Base-by-base conservation (phyloP, 2,329 filamentous ascomycete species). In the Talaromyces sp. region DNA sequence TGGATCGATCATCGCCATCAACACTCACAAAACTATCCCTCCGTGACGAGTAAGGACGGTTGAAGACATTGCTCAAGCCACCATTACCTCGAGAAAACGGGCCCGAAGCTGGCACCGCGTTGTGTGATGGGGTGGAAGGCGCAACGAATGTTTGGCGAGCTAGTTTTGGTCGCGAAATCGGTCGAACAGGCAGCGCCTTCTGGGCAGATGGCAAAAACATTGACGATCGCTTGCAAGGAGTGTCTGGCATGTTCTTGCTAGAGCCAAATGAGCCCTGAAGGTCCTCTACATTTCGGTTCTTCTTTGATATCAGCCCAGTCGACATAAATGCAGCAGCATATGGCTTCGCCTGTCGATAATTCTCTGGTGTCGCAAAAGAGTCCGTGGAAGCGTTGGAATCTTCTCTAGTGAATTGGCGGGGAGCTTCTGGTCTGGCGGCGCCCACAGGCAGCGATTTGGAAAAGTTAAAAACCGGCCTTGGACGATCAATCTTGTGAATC, bases 301-400 rank as follows among this genome's bases (percentile, higher is more conserved):
- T 91, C 80, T 99, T 99, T 11, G 95, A 97, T 62, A 99, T 90
- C 33, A 99, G 82, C 1, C 94, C 93, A 0, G 95, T 98, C 1
- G 95, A 98, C 83, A 92, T 93, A 78, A 97, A 97, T 7, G 93
- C 93, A 47, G 90, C 88, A 37, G 91, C 89, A 64, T 91, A 84
- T 24, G 93, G 90, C 73, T 89, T 92, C 8, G 87, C 90, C 60
- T 87, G 82, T 76, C 92, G 93, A 79, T 91, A 95, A 63, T 86
- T 87, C 62, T 89, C 85, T 0, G 92, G 92, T 0, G 92, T 96
- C 37, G 89, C 88, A 69, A 92, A 88, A 24, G 82, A 83, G 22
- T 82, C 83, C 2, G 80, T 75, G 3, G 81, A 81, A 13, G 76
- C 77, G n/a, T 76, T 80, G 7, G 81, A 82, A 1, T 83, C 80